Evolutionary conservation across 2,329 filamentous ascomycete species (phyloP).

Genomic region (Penicillium sp.): DNA sequence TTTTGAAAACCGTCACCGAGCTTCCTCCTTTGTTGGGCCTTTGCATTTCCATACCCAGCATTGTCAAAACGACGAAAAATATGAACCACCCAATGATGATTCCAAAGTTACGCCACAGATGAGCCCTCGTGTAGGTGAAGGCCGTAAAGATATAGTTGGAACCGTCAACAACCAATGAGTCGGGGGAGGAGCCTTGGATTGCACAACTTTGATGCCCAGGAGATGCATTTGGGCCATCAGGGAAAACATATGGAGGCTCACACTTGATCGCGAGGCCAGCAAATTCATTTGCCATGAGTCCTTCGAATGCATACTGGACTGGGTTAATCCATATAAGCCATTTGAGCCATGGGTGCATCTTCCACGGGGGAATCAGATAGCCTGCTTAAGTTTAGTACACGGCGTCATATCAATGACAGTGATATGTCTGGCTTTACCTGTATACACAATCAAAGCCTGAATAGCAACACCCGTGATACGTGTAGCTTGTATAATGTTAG

Average conservation of each 20-base stretch:
- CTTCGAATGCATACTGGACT: slow-evolving; percentile 69
- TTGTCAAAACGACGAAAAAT: slow-evolving; percentile 74
- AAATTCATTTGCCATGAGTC: slow-evolving; percentile 71
- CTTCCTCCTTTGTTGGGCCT: slow-evolving; percentile 80
- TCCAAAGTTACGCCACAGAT: slow-evolving; percentile 73
- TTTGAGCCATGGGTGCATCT: slow-evolving; percentile 65
- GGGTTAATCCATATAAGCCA: slow-evolving; percentile 69
- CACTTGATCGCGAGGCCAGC: slow-evolving; percentile 59
- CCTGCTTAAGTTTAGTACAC: slow-evolving; percentile 38
- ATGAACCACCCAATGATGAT: slow-evolving; percentile 76
- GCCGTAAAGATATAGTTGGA: slow-evolving; percentile 57
- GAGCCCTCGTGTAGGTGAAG: slow-evolving; percentile 57
- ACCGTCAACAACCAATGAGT: slow-evolving; percentile 55
- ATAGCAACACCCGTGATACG: slow-evolving; percentile 52
- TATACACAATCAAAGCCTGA: slow-evolving; percentile 61
- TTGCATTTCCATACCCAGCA: slow-evolving; percentile 75
- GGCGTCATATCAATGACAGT: too few relatives aligned
- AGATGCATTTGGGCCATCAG: slow-evolving; percentile 49
- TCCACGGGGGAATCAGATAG: slow-evolving; percentile 62
- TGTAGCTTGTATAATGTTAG: slow-evolving; percentile 36
- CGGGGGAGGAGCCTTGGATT: slow-evolving; percentile 58
- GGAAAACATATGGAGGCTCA: slow-evolving; percentile 57
- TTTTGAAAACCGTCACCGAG: slow-evolving; percentile 74
- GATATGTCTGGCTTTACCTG: slow-evolving; percentile 27
- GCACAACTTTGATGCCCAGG: slow-evolving; percentile 60